phyloP scores from a whole-genome alignment of 805 yeast species.

The Sugiyamaella smithiae region DNA sequence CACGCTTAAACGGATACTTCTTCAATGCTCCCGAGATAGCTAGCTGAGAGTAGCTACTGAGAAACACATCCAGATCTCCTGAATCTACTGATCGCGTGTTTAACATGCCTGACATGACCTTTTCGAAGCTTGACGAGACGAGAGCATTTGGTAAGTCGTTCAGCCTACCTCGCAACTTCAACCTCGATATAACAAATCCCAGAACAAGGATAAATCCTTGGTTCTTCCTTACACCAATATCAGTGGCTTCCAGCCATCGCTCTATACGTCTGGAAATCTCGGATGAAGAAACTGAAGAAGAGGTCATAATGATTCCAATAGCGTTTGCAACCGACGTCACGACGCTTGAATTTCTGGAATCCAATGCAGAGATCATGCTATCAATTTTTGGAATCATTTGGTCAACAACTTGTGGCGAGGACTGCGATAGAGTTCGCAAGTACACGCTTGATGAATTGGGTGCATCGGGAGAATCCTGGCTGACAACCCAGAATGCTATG shows the following conservation, averaged over 20 bases:
- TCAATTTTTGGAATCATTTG: background rate
- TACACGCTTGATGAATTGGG: slow-evolving; percentile 16
- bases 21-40: slow-evolving; percentile 40
- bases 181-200: slow-evolving; percentile 48
- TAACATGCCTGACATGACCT: background rate
- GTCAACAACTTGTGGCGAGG: slow-evolving; percentile 20
- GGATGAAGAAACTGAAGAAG: background rate
- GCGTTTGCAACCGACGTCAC: slow-evolving; percentile 41
- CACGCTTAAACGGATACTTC: slow-evolving; percentile 12
- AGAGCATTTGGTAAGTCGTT: slow-evolving; percentile 21
- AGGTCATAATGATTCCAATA: slow-evolving; percentile 38
- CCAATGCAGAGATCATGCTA: slow-evolving; percentile 2
- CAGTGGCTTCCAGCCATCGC: slow-evolving; percentile 12
- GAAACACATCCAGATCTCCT: slow-evolving; percentile 20
- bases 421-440: slow-evolving; percentile 21
- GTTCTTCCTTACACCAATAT: slow-evolving; percentile 9
- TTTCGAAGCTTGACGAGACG: background rate
- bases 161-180: slow-evolving; percentile 13
- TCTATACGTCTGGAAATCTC: background rate
- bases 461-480: slow-evolving; percentile 12
- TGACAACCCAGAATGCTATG: slow-evolving; percentile 38
- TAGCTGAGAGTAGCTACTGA: slow-evolving; percentile 36
- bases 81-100: background rate
- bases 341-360: slow-evolving; percentile 15
- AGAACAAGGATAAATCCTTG: slow-evolving; percentile 32